Conservation (phyloP, 2,329 filamentous ascomycete species). For the Emericellopsis cladophorae region DNA sequence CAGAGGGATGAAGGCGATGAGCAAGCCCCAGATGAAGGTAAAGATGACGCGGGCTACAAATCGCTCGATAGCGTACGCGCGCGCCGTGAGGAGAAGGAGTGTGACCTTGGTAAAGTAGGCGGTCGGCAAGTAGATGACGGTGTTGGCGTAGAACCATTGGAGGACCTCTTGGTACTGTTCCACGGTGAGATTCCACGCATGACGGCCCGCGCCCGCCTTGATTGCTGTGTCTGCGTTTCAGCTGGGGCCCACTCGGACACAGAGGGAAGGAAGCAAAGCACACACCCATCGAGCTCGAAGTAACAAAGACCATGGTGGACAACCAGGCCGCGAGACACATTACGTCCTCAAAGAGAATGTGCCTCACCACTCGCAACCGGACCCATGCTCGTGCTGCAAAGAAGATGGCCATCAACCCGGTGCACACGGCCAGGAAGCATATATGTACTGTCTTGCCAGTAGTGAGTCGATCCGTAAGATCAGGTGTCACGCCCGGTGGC, state of each 20-base stretch:
- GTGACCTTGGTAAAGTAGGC: slow-evolving; percentile 18
- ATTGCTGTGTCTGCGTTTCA: slow-evolving; percentile 5
- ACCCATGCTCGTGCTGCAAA: background rate
- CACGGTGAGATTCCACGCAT: slow-evolving; percentile 10
- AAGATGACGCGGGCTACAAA: slow-evolving; percentile 12
- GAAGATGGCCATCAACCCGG: background rate
- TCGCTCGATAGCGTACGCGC: slow-evolving; percentile 13
- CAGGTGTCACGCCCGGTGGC: background rate
- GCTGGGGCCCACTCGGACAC: background rate
- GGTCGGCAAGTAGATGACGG: slow-evolving; percentile 14
- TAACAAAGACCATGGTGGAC: background rate
- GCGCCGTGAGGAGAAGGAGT: slow-evolving; percentile 16
- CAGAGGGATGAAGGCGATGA: slow-evolving; percentile 13
- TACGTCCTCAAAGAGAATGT: background rate
- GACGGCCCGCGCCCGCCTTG: slow-evolving; percentile 9
- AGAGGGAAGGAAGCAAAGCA: background rate
- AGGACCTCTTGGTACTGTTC: slow-evolving; percentile 5
- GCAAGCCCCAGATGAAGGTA: slow-evolving; percentile 12
- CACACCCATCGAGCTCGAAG: background rate
- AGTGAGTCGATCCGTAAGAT: background rate
- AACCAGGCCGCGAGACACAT: background rate
- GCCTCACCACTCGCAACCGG: background rate
- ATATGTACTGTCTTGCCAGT: background rate
- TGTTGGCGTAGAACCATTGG: slow-evolving; percentile 14
- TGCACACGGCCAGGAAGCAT: background rate